Evolutionary conservation across 2,329 filamentous ascomycete genomes (phyloP).

Genomic region (Aureobasidium mangrovei): DNA sequence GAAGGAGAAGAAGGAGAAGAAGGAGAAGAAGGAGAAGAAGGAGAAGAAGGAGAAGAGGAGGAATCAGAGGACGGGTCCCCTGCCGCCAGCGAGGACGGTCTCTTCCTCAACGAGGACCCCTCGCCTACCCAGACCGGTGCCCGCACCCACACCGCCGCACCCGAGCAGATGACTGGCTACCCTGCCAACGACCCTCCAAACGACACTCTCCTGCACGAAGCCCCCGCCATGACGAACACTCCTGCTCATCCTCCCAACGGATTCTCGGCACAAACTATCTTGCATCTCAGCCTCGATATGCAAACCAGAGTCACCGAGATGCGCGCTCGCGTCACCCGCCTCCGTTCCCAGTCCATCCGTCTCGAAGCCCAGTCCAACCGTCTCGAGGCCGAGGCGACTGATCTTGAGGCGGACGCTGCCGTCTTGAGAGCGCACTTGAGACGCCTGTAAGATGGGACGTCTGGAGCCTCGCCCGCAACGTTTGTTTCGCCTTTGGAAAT

Average conservation of each 20-base stretch:
- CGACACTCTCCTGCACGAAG: neutral
- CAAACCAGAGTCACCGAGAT: neutral
- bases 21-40: neutral
- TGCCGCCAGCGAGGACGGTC: neutral
- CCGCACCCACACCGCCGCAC: neutral
- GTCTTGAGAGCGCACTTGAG: neutral
- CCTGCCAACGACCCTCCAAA: neutral
- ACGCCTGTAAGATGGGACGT: neutral
- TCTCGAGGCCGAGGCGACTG: constrained; percentile 12
- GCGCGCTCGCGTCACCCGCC: neutral
- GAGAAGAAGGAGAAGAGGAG: neutral
- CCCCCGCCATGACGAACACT: neutral
- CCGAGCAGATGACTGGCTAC: neutral
- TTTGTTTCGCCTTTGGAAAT: too few species aligned
- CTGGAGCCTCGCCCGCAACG: too few species aligned
- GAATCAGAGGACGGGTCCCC: neutral
- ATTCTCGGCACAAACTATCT: neutral
- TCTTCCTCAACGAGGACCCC: neutral
- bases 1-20: neutral
- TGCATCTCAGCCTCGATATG: neutral
- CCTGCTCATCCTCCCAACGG: neutral
- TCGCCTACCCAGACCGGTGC: neutral
- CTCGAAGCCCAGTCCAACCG: constrained; percentile 5
- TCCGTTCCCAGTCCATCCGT: constrained; percentile 6
- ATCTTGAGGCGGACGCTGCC: neutral